Evolutionary conservation across 1,139 yeast species (phyloP).

Genomic region (Geotrichum siamense): DNA sequence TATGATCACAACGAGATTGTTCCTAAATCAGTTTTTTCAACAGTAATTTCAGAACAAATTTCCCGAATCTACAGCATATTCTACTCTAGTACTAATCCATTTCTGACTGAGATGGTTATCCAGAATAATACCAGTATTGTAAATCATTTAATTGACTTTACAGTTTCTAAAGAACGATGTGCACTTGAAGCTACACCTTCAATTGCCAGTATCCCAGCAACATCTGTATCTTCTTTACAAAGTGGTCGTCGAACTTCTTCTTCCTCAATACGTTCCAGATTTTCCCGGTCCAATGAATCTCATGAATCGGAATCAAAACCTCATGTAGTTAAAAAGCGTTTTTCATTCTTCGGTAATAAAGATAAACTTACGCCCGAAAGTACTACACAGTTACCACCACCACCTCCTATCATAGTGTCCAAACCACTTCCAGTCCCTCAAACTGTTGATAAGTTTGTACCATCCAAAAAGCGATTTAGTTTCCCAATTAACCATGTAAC

Average conservation of each 20-base stretch:
- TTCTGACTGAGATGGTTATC: conserved; percentile 25
- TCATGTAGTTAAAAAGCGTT: conserved; percentile 7
- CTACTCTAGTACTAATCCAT: conserved; percentile 30
- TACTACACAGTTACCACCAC: neutral
- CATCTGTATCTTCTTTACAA: neutral
- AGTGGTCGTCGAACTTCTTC: conserved; percentile 9
- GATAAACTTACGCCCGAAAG: neutral
- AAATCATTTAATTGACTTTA: conserved; percentile 27
- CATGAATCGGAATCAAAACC: neutral
- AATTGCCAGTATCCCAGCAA: neutral
- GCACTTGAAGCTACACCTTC: conserved; percentile 3
- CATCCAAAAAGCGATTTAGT: conserved; percentile 2
- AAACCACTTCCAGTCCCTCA: too few species aligned
- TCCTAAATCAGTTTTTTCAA: conserved; percentile 25
- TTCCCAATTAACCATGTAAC: neutral
- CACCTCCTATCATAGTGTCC: neutral
- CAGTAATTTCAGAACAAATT: conserved; percentile 29
- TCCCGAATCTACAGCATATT: conserved; percentile 32
- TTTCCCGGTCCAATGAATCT: conserved; percentile 6
- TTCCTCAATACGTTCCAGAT: conserved; percentile 5
- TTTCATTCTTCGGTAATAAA: conserved; percentile 7
- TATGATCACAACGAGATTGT: conserved; percentile 28
- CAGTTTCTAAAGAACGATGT: too few species aligned
- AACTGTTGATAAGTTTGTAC: neutral
- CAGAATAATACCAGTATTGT: conserved; percentile 26